Base-by-base conservation (phyloP, 2,329 filamentous ascomycete genomes). In the Claviceps monticola region DNA sequence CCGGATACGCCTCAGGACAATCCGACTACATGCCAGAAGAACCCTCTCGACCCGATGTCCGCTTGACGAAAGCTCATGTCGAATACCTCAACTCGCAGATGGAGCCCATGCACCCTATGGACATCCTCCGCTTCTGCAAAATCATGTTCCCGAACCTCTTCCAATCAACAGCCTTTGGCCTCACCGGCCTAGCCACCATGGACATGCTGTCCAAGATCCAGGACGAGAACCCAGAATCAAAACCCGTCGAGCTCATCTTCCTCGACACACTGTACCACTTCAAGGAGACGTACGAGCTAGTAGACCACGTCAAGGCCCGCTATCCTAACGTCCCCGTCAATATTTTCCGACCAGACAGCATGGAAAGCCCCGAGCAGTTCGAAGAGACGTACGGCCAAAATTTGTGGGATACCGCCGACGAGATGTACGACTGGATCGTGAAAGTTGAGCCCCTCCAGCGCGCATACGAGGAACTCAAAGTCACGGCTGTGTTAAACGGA, bases 401-500 rank as follows among this genome's bases (percentile, higher is more conserved):
- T 58, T 73, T 97, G 47, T 98, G 90, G 83, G 86, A 95, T 66
- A 79, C 74, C 36, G 84, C 93, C 57, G 79, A 89, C 48, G 87
- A 96, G 63, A 79, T 91, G 62, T 98, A 98, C 71, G 93, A 98
- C 76, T 97, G 88, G 77, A 76, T 93, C 56, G 93, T 90, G 71
- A 98, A 98, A 75, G 93, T 98, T 48, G 93, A 98, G 74, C 93
- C 93, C 16, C 88, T 90, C 51, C 84, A 95, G 71, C 83, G 93
- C 55, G 88, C 93, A 6, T 97, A 96, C 70, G 75, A 83, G 17
- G 85, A 95, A 57, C 79, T 97, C 54, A 80, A 86, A 61, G 90
- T 97, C 52, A 84, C 86, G 53, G 93, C 93, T 50, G 87, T 97
- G 50, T 76, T 98, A 57, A 98, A 93, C 46, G 93, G 93, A 50